Conservation (phyloP, 768 basidiomycete species). For the Sarcomyxa edulis region DNA sequence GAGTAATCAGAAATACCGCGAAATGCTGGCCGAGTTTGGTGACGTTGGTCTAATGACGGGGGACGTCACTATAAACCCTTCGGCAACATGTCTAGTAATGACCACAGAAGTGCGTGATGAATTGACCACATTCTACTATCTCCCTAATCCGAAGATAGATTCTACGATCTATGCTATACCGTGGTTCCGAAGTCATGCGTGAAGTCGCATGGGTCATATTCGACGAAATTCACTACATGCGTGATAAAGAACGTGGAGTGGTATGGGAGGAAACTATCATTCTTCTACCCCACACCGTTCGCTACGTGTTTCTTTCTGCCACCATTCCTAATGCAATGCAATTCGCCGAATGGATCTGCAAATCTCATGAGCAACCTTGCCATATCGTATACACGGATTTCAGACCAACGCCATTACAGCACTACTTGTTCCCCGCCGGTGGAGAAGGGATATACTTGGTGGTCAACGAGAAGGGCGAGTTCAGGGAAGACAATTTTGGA, state of each 20-base stretch:
- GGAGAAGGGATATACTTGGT: constrained; percentile 97
- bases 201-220: constrained; percentile 99
- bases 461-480: constrained; percentile 97
- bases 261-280: constrained; percentile 99
- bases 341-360: constrained; percentile 98
- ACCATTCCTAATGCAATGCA: constrained; percentile 99
- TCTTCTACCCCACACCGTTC: constrained; percentile 90
- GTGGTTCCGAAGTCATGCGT: constrained; percentile 98
- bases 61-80: constrained; percentile 98
- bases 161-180: constrained; percentile 96
- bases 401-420: constrained; percentile 95
- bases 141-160: constrained; percentile 50
- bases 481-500: constrained; percentile 94
- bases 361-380: constrained; percentile 95
- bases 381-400: constrained; percentile 99
- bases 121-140: background rate
- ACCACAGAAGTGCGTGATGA: constrained; percentile 79
- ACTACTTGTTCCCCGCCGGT: constrained; percentile 95
- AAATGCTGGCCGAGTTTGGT: constrained; percentile 94
- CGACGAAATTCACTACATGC: constrained; percentile 99
- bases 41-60: constrained; percentile 99
- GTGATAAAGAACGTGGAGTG: constrained; percentile 97
- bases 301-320: constrained; percentile 97
- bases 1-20: constrained; percentile 98
- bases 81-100: constrained; percentile 97